phyloP scores from a whole-genome alignment of 2,329 filamentous ascomycete genomes.

The Elsinoe perseae region DNA sequence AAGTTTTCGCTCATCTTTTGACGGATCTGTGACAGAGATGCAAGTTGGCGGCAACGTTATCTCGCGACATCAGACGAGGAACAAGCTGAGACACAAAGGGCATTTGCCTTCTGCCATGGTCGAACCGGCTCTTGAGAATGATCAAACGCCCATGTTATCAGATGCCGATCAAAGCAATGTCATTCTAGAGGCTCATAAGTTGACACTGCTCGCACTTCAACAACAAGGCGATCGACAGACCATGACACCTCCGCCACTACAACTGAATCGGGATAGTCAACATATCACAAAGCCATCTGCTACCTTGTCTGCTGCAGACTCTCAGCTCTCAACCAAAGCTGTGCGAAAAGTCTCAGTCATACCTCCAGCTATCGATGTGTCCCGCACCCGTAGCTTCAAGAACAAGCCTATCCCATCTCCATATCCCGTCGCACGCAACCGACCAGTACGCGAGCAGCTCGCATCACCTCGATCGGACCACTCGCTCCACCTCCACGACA shows the following conservation, averaged over 20 bases:
- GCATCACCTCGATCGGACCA: constrained; percentile 2
- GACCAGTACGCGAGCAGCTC: constrained; percentile 18
- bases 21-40: constrained; percentile 5
- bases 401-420: constrained; percentile 26
- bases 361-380: constrained; percentile 30
- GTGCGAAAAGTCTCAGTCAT: constrained; percentile 25
- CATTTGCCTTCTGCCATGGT: neutral
- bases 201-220: constrained; percentile 29
- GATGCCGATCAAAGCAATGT: constrained; percentile 24
- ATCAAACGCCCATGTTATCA: constrained; percentile 17
- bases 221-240: constrained; percentile 22
- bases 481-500: constrained; percentile 20
- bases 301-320: constrained; percentile 8
- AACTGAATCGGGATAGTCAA: neutral
- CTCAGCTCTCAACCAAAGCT: constrained; percentile 11
- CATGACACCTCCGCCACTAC: constrained; percentile 9
- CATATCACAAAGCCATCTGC: neutral
- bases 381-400: constrained; percentile 16
- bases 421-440: constrained; percentile 24
- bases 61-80: neutral
- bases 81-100: constrained; percentile 2
- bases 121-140: constrained; percentile 12
- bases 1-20: neutral
- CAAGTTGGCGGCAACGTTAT: neutral
- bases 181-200: constrained; percentile 26